These are phyloP conservation scores for Paradendryphiella salina DNA, from an alignment of 2,329 filamentous ascomycete species.

Conservation along the genomic window DNA sequence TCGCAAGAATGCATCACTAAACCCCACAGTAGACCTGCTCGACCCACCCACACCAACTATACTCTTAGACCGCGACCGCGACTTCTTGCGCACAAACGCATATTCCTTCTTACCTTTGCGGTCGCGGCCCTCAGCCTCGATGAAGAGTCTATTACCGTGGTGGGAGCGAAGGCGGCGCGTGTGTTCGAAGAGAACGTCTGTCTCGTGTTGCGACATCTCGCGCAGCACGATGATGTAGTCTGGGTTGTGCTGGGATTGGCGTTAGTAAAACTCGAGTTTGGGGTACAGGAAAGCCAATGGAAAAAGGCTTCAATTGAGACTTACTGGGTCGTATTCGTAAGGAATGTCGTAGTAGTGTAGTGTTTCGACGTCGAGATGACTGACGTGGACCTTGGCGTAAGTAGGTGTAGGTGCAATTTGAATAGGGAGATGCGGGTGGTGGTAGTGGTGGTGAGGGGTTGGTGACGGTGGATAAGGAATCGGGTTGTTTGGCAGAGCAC, in stretches of 20 bases:
- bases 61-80: conserved; percentile 35
- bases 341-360: conserved; percentile 54
- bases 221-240: conserved; percentile 56
- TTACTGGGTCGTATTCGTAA: conserved; percentile 54
- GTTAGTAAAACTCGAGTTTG: not conserved
- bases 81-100: conserved; percentile 50
- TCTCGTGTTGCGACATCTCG: conserved; percentile 54
- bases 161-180: conserved; percentile 50
- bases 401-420: conserved; percentile 42
- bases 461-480: conserved; percentile 23
- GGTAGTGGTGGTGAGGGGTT: conserved; percentile 4
- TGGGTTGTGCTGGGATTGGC: conserved; percentile 35
- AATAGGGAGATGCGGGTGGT: conserved; percentile 2
- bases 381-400: conserved; percentile 53
- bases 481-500: conserved; percentile 40
- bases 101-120: conserved; percentile 49
- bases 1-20: conserved; percentile 41
- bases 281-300: no score
- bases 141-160: conserved; percentile 43
- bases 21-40: conserved; percentile 33
- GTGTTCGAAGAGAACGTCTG: conserved; percentile 56
- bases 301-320: no score
- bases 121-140: conserved; percentile 48
- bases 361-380: conserved; percentile 53
- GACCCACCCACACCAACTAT: conserved; percentile 34